phyloP scores from a whole-genome alignment of 345 rosid species.

The Streptanthus diversifolius region DNA sequence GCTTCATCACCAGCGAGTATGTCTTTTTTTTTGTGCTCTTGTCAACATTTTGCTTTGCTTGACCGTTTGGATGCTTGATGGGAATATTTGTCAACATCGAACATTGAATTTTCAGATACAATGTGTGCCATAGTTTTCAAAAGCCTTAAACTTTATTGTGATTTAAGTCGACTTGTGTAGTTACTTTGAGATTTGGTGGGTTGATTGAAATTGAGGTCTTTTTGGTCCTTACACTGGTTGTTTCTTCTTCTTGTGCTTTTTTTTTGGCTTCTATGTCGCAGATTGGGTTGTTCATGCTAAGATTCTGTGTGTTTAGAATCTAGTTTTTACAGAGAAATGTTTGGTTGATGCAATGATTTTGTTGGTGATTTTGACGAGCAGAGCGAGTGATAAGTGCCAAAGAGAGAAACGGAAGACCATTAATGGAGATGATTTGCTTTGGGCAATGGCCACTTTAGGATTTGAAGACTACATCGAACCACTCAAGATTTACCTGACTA shows the following conservation, averaged over 20 bases:
- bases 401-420: slow-evolving; percentile 96
- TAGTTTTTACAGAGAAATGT: not conserved
- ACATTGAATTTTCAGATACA: not conserved
- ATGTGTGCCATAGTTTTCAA: not conserved
- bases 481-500: slow-evolving; percentile 63
- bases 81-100: no score
- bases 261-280: not conserved
- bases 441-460: slow-evolving; percentile 97
- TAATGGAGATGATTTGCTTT: slow-evolving; percentile 92
- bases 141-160: slow-evolving; percentile 3
- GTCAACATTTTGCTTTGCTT: not conserved
- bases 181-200: not conserved
- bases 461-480: slow-evolving; percentile 97
- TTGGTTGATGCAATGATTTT: slow-evolving; percentile 13
- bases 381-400: slow-evolving; percentile 99
- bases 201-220: not conserved
- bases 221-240: not conserved
- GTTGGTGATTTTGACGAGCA: slow-evolving; percentile 29
- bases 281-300: not conserved
- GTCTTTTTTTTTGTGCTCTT: slow-evolving; percentile 1
- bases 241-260: no score
- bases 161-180: not conserved
- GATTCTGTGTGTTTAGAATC: not conserved
- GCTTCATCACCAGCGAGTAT: slow-evolving; percentile 98
- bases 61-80: not conserved